Conservation (phyloP, 768 basidiomycete genomes). For the Termitomyces heimii region DNA sequence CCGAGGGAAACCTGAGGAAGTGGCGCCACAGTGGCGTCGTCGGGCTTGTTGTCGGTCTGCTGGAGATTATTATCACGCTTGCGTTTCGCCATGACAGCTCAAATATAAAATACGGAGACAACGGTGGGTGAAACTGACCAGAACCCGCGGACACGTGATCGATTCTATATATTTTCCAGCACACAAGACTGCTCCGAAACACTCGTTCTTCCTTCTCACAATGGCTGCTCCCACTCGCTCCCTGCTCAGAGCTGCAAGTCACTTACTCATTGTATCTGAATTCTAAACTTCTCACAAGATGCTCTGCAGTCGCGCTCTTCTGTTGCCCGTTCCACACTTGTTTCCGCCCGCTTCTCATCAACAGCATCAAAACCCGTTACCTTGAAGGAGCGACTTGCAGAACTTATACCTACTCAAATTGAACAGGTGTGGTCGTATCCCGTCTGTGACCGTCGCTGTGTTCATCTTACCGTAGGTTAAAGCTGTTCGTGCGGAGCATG, state of each 20-base stretch:
- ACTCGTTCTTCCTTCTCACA: conserved; percentile 10
- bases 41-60: conserved; percentile 5
- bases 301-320: conserved; percentile 42
- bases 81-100: conserved; percentile 25
- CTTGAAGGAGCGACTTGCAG: conserved; percentile 88
- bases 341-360: conserved; percentile 58
- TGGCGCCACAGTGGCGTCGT: conserved; percentile 15
- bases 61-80: conserved; percentile 21
- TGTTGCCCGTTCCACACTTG: conserved; percentile 34
- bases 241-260: conserved; percentile 33
- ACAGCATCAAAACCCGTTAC: conserved; percentile 61
- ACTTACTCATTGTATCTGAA: neutral
- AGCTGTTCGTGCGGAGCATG: conserved; percentile 77
- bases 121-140: conserved; percentile 1
- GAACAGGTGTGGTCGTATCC: conserved; percentile 48
- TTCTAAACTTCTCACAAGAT: conserved; percentile 3
- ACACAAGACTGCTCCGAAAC: conserved; percentile 7
- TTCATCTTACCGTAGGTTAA: conserved; percentile 52
- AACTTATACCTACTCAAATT: conserved; percentile 87
- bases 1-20: conserved; percentile 44
- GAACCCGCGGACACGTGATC: conserved; percentile 19
- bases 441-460: conserved; percentile 1
- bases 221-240: conserved; percentile 39
- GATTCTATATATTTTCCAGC: conserved; percentile 11
- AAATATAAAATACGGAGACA: neutral